Conservation (phyloP, 495 filamentous ascomycete genomes). For the Zalerion maritima region DNA sequence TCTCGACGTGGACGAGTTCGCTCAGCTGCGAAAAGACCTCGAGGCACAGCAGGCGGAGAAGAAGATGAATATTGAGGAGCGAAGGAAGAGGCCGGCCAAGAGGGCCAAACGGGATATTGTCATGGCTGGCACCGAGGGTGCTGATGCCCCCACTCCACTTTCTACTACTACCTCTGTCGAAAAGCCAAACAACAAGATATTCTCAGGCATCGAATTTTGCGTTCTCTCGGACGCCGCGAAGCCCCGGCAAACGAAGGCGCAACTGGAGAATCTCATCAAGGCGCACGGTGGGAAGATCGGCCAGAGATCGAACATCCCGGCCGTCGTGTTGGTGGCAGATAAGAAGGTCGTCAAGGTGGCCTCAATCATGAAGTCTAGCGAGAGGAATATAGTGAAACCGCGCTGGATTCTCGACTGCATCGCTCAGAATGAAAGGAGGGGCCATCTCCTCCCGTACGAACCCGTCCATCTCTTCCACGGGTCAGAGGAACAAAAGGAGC, state of each 20-base stretch:
- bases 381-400: constrained; percentile 58
- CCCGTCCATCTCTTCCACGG: constrained; percentile 40
- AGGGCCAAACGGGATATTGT: constrained; percentile 50
- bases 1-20: constrained; percentile 62
- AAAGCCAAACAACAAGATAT: too few relatives aligned
- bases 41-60: constrained; percentile 57
- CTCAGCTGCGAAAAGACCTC: constrained; percentile 51
- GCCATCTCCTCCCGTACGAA: constrained; percentile 54
- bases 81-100: constrained; percentile 47
- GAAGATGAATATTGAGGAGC: constrained; percentile 73
- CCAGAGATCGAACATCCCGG: constrained; percentile 49
- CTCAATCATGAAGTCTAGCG: constrained; percentile 55
- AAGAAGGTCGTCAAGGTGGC: constrained; percentile 76
- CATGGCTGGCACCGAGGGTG: constrained; percentile 54
- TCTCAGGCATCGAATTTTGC: constrained; percentile 70
- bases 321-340: constrained; percentile 64
- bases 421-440: constrained; percentile 40
- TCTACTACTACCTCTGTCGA: constrained; percentile 37
- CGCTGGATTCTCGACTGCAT: constrained; percentile 79
- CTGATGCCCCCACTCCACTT: constrained; percentile 19
- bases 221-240: constrained; percentile 28
- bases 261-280: constrained; percentile 80
- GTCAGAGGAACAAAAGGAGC: constrained; percentile 15
- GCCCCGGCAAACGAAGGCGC: constrained; percentile 57
- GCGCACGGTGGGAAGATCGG: constrained; percentile 71